Percentiles rank a stretch among this genome's conserved stretches.
These are phyloP conservation scores for Clonostachys sp. DNA, from an alignment of 2,329 filamentous ascomycete species.

Conservation along the genomic window DNA sequence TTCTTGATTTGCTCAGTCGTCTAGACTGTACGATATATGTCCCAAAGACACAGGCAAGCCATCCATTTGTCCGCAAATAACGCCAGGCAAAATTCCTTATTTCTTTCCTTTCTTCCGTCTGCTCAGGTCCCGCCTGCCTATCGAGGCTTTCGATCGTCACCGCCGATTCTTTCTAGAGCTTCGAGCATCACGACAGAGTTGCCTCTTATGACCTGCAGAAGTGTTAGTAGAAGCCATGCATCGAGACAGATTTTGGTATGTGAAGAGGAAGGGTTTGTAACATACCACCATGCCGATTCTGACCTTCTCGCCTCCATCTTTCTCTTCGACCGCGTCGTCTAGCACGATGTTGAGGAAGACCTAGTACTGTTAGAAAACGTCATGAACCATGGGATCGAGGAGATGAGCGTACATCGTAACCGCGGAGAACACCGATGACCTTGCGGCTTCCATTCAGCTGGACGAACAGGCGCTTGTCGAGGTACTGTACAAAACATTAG, in stretches of 20 bases:
- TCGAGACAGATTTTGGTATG: neutral
- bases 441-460: constrained; percentile 97
- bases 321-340: constrained; percentile 95
- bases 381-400: neutral
- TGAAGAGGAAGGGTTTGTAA: constrained; percentile 10
- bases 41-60: neutral
- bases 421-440: constrained; percentile 88
- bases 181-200: constrained; percentile 99
- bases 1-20: too few relatives aligned
- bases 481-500: constrained; percentile 62
- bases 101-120: neutral
- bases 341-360: constrained; percentile 98
- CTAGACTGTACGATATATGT: neutral
- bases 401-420: constrained; percentile 75
- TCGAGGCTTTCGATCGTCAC: constrained; percentile 42
- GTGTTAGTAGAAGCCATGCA: constrained; percentile 13
- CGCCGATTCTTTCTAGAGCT: constrained; percentile 65
- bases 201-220: constrained; percentile 76
- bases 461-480: constrained; percentile 97
- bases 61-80: constrained; percentile 2
- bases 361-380: constrained; percentile 37
- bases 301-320: constrained; percentile 84
- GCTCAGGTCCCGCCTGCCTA: neutral
- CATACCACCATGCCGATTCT: constrained; percentile 88
- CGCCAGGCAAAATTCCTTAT: constrained; percentile 1